These are phyloP conservation scores for Metschnikowia lochheadii DNA, from an alignment of 805 yeast species.

Conservation along the genomic window DNA sequence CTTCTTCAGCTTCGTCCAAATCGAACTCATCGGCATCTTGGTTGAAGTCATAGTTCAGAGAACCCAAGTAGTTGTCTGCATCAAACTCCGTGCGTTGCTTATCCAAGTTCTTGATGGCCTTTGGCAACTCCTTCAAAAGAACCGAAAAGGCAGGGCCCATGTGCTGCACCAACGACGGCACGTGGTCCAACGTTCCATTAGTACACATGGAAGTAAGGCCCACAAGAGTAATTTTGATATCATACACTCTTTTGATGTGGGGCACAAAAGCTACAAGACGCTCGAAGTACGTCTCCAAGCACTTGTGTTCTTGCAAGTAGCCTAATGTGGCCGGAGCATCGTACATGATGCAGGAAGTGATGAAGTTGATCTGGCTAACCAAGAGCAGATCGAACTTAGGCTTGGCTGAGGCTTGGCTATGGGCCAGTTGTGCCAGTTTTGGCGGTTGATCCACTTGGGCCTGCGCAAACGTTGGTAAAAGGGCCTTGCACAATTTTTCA, in stretches of 20 bases:
- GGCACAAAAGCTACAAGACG: constrained; percentile 63
- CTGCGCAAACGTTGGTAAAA: constrained; percentile 35
- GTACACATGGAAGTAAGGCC: constrained; percentile 39
- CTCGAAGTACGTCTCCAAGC: constrained; percentile 44
- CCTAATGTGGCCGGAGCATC: constrained; percentile 53
- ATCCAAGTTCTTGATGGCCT: constrained; percentile 63
- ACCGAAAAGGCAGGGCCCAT: constrained; percentile 49
- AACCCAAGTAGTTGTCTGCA: constrained; percentile 21
- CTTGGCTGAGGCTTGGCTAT: too few species aligned
- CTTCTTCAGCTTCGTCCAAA: constrained; percentile 22
- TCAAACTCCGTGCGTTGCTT: constrained; percentile 55
- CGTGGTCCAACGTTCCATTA: constrained; percentile 15
- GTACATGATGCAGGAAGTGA: constrained; percentile 61
- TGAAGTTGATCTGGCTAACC: constrained; percentile 54
- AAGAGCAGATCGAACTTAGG: constrained; percentile 34
- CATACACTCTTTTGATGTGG: constrained; percentile 65
- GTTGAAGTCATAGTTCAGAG: constrained; percentile 7
- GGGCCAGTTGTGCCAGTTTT: too few species aligned
- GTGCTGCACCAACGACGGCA: constrained; percentile 31
- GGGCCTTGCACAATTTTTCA: constrained; percentile 41
- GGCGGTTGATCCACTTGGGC: constrained; percentile 19
- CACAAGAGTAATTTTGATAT: constrained; percentile 68
- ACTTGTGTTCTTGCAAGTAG: constrained; percentile 42
- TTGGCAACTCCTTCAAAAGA: constrained; percentile 61
- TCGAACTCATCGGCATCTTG: constrained; percentile 14